These are phyloP conservation scores for Pholiota conissans DNA, from an alignment of 768 basidiomycete species.

Conservation along the genomic window DNA sequence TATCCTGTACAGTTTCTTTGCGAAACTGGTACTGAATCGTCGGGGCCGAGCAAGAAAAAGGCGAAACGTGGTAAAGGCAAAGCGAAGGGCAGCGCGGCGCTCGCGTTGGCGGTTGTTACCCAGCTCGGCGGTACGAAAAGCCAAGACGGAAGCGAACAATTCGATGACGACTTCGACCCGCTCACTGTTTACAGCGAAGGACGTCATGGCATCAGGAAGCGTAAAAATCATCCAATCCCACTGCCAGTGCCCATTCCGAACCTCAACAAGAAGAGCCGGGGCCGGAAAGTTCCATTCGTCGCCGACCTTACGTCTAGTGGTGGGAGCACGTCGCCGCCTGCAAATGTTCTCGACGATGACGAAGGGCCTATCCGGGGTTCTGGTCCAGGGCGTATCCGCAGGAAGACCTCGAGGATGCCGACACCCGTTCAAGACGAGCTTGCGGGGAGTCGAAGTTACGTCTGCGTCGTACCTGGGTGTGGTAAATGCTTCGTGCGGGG, in stretches of 20 bases:
- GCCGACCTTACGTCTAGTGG: constrained; percentile 11
- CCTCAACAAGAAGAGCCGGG: constrained; percentile 63
- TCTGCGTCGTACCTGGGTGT: constrained; percentile 71
- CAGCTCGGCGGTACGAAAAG: constrained; percentile 16
- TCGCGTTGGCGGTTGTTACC: constrained; percentile 30
- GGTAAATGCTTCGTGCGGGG: constrained; percentile 78
- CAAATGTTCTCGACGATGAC: constrained; percentile 8
- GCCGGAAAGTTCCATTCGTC: constrained; percentile 54
- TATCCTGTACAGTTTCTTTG: background rate
- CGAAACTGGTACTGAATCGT: constrained; percentile 11
- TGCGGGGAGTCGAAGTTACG: constrained; percentile 46
- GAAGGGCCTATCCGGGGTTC: constrained; percentile 12
- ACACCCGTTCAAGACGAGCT: constrained; percentile 15
- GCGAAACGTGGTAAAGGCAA: constrained; percentile 26
- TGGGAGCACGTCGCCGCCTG: background rate
- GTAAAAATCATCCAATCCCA: constrained; percentile 34
- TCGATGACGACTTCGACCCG: constrained; percentile 18
- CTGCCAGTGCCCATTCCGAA: constrained; percentile 59
- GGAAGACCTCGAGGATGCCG: constrained; percentile 8
- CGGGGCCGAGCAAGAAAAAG: constrained; percentile 21
- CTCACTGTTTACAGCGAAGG: constrained; percentile 21
- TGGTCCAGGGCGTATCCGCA: constrained; percentile 6
- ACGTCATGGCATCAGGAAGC: constrained; percentile 21
- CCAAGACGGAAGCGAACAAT: constrained; percentile 3
- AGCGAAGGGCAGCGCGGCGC: constrained; percentile 35